A percentile compares a stretch with the other conserved stretches of the same genome.
These are phyloP conservation scores for Ophiocordyceps polyrhachis-furcata DNA, from an alignment of 2,329 filamentous ascomycete species.

Conservation along the genomic window DNA sequence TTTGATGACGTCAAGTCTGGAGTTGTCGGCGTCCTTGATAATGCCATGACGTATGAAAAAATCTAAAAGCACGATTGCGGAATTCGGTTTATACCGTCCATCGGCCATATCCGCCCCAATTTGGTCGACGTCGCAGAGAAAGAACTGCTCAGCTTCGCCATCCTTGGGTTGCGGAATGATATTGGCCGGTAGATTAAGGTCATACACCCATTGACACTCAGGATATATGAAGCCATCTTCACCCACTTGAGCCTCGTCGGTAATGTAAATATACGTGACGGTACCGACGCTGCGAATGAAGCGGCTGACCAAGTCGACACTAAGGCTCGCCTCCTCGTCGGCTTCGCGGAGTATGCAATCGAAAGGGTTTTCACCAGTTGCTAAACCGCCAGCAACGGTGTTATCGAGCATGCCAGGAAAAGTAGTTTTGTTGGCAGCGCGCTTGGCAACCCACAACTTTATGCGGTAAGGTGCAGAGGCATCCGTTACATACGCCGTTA, in stretches of 20 bases:
- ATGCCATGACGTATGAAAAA: constrained; percentile 80
- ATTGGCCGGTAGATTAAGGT: constrained; percentile 55
- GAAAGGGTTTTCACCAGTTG: constrained; percentile 60
- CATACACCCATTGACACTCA: constrained; percentile 82
- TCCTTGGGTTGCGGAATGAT: constrained; percentile 62
- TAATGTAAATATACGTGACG: constrained; percentile 72
- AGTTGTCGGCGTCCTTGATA: constrained; percentile 61
- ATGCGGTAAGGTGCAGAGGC: constrained; percentile 30
- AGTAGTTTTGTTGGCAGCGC: constrained; percentile 62
- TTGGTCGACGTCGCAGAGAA: constrained; percentile 59
- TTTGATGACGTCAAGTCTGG: constrained; percentile 57
- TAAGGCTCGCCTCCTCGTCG: constrained; percentile 72
- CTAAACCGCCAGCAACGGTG: constrained; percentile 65
- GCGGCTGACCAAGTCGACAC: constrained; percentile 46
- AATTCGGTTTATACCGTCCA: constrained; percentile 86
- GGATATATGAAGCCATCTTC: constrained; percentile 73
- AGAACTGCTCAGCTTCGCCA: constrained; percentile 75
- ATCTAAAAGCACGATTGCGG: constrained; percentile 64
- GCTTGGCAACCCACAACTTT: constrained; percentile 68
- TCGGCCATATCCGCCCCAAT: constrained; percentile 48
- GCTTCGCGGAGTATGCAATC: constrained; percentile 74
- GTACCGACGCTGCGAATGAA: constrained; percentile 42
- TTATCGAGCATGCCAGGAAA: constrained; percentile 92
- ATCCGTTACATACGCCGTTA: constrained; percentile 50
- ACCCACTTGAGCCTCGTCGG: constrained; percentile 57